Base-by-base conservation (phyloP, 2,329 filamentous ascomycete genomes). In the Aspergillus clavatus region DNA sequence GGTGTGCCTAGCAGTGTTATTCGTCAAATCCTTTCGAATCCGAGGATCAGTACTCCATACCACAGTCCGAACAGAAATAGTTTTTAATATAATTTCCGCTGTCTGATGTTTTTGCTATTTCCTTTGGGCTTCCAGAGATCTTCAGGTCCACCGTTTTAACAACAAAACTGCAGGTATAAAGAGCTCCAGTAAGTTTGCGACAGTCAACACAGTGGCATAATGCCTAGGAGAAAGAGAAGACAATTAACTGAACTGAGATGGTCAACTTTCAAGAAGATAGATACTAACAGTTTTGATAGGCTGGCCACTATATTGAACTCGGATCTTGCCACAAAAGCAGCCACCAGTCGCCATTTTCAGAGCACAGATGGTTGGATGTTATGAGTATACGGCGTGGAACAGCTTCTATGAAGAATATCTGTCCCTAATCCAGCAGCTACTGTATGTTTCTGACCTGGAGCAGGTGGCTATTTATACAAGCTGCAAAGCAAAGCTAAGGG, bases 151-250 rank as follows among this genome's bases (percentile, higher is more conserved):
- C 35, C 4, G 12, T 51, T 21, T 64, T 59, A 46, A 67, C 46
- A 18, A 68, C 42, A n/a, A 62, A 56, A 43, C 48, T 66, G 40
- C 61, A 63, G 23, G 53, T 55, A 42, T 54, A 68, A n/a, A 48
- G 46, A 3, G 47, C 38, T 1, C 66, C 65, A 1, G 63, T 63
- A 3, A 69, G 55, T 47, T 70, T 69, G 43, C 67, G 64, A 53
- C 67, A 70, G 46, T 68, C 67, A n/a, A 42, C 24, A 45, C 67
- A 69, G 53, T 70, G 62, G 42, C 67, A 70, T 18, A 69, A 43
- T 18, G 41, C 67, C 66, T 70, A 23, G 16, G 24, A 22, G 40
- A 42, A 23, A 22, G 11, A 11, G 23, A 11, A 28, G 45, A 36
- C 53, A 37, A n/a, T 45, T 41, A 38, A 7, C n/a, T 48, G 18